A percentile compares a stretch with the other conserved stretches of the same genome.
phyloP scores from a whole-genome alignment of 495 filamentous ascomycete species.

The Pseudotulostoma volvatum region DNA sequence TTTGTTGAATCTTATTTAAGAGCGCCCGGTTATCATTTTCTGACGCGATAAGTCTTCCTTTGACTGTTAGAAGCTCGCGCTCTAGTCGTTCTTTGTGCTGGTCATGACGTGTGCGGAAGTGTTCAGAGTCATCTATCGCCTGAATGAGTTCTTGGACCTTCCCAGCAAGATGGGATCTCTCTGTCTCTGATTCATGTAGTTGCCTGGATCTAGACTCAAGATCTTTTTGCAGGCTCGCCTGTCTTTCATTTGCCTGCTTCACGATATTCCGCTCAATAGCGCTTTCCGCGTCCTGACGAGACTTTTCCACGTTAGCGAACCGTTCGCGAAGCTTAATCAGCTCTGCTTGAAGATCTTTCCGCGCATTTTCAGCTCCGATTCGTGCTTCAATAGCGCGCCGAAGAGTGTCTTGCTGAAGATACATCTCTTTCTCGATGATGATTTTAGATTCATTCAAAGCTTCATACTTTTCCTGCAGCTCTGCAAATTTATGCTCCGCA shows the following conservation, averaged over 20 bases:
- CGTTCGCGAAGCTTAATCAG: slow-evolving; percentile 67
- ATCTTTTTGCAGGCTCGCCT: slow-evolving; percentile 60
- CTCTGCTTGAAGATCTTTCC: slow-evolving; percentile 76
- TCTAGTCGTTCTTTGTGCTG: slow-evolving; percentile 87
- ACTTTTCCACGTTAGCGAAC: slow-evolving; percentile 69
- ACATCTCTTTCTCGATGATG: slow-evolving; percentile 95
- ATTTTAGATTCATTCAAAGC: slow-evolving; percentile 91
- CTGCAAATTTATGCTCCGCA: slow-evolving; percentile 69
- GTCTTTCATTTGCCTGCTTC: slow-evolving; percentile 64
- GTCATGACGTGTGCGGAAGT: slow-evolving; percentile 73
- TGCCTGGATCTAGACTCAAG: slow-evolving; percentile 55
- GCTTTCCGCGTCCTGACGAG: slow-evolving; percentile 65
- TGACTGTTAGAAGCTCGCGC: slow-evolving; percentile 80
- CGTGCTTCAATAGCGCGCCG: slow-evolving; percentile 74
- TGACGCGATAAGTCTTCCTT: slow-evolving; percentile 77
- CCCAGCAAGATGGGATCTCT: slow-evolving; percentile 53
- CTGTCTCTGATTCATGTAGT: slow-evolving; percentile 56
- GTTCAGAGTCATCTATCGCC: slow-evolving; percentile 73
- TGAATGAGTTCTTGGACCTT: slow-evolving; percentile 70
- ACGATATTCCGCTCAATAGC: slow-evolving; percentile 65
- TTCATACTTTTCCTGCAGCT: slow-evolving; percentile 69
- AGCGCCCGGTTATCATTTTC: slow-evolving; percentile 95
- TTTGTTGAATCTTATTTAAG: slow-evolving; percentile 92
- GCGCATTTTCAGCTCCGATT: slow-evolving; percentile 61
- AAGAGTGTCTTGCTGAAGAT: slow-evolving; percentile 88